phyloP scores from a whole-genome alignment of 2,329 filamentous ascomycete species.

The Apiospora rasikravindrae region DNA sequence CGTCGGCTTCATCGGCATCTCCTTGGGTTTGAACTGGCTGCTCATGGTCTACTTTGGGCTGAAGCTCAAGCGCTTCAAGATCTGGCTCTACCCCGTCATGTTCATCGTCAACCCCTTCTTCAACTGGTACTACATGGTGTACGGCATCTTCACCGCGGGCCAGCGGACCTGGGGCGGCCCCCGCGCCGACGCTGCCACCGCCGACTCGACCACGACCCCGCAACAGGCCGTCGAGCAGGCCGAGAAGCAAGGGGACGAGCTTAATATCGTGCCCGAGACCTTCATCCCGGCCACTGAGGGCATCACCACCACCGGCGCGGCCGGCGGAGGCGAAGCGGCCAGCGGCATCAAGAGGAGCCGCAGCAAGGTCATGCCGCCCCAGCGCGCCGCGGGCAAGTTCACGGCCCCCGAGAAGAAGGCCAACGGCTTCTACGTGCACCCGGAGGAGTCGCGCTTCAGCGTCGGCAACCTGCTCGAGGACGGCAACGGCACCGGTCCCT shows the following conservation, averaged over 20 bases:
- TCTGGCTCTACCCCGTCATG: slow-evolving; percentile 95
- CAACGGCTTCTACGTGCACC: slow-evolving; percentile 72
- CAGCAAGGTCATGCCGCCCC: slow-evolving; percentile 73
- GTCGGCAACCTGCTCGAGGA: slow-evolving; percentile 43
- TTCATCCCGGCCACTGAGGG: slow-evolving; percentile 67
- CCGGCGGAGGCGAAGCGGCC: slow-evolving; percentile 32
- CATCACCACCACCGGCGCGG: slow-evolving; percentile 29
- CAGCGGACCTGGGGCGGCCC: slow-evolving; percentile 96
- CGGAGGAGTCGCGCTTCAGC: slow-evolving; percentile 70
- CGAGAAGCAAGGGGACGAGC: slow-evolving; percentile 78
- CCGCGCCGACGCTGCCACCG: slow-evolving; percentile 83
- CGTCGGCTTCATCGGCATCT: slow-evolving; percentile 91
- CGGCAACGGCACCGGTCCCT: slow-evolving; percentile 8
- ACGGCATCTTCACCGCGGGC: slow-evolving; percentile 92
- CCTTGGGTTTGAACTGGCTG: slow-evolving; percentile 89
- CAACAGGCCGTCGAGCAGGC: slow-evolving; percentile 86
- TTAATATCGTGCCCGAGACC: slow-evolving; percentile 87
- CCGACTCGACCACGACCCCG: slow-evolving; percentile 76
- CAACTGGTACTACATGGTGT: slow-evolving; percentile 98
- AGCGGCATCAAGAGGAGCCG: slow-evolving; percentile 52
- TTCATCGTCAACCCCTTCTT: slow-evolving; percentile 95
- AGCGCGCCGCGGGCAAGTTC: slow-evolving; percentile 79
- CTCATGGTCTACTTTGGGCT: slow-evolving; percentile 96
- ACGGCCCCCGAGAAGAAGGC: slow-evolving; percentile 70
- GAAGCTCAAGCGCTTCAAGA: slow-evolving; percentile 87